These are phyloP conservation scores for Fusarium sp. DNA, from an alignment of 2,329 filamentous ascomycete species.

Conservation along the genomic window DNA sequence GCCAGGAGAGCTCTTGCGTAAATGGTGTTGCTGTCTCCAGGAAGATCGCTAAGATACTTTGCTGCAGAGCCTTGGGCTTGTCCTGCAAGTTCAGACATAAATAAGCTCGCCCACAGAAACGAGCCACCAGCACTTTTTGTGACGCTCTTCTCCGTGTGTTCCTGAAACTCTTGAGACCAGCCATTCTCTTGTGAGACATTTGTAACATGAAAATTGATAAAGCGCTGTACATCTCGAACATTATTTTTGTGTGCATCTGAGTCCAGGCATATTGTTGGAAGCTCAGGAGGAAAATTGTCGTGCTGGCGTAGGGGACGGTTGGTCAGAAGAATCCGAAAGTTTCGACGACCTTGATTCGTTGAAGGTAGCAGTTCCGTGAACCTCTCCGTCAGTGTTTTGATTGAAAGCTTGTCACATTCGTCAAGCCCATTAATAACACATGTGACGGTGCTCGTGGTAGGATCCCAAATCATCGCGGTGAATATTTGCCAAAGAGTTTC, in stretches of 20 bases:
- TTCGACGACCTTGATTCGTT: neutral
- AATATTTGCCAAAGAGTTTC: constrained; percentile 23
- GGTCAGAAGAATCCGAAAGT: neutral
- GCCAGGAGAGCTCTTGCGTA: neutral
- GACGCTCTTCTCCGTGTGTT: neutral
- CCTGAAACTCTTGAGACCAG: neutral
- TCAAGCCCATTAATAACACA: constrained; percentile 23
- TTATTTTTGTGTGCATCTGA: neutral
- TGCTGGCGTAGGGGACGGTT: neutral
- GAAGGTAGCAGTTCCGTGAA: neutral
- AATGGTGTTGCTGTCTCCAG: neutral
- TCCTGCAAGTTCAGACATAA: neutral
- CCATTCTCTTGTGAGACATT: neutral
- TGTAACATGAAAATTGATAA: neutral
- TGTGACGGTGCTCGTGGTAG: neutral
- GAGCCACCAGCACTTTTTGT: neutral
- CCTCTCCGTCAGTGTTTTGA: neutral
- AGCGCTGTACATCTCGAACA: neutral
- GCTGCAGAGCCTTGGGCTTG: neutral
- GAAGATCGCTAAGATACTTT: neutral
- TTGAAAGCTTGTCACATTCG: constrained; percentile 5
- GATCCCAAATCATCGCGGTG: neutral
- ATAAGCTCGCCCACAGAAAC: constrained; percentile 4
- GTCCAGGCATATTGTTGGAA: neutral
- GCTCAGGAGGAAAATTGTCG: neutral